Evolutionary conservation across 2,329 filamentous ascomycete species (phyloP).

Genomic region (Fusarium oxysporum): DNA sequence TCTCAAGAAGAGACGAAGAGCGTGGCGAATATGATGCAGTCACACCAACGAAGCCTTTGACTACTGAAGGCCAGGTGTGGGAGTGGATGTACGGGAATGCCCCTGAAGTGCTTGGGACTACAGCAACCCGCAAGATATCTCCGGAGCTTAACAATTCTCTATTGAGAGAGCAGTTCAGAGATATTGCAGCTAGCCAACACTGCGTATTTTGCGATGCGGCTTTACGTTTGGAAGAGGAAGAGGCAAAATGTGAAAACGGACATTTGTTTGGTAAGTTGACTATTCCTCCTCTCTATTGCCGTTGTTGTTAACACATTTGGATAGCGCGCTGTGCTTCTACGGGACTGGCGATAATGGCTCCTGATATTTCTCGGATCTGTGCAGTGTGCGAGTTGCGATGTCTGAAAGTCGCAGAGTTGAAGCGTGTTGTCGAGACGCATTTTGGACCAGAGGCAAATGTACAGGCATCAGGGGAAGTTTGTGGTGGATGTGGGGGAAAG

Average conservation of each 20-base stretch:
- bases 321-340: slow-evolving; percentile 65
- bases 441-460: slow-evolving; percentile 46
- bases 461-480: slow-evolving; percentile 50
- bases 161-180: slow-evolving; percentile 55
- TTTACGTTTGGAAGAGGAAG: slow-evolving; percentile 49
- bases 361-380: slow-evolving; percentile 65
- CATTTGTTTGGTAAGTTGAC: slow-evolving; percentile 55
- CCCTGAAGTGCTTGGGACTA: slow-evolving; percentile 57
- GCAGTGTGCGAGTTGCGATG: slow-evolving; percentile 66
- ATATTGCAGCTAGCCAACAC: slow-evolving; percentile 50
- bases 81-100: slow-evolving; percentile 70
- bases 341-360: slow-evolving; percentile 65
- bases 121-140: slow-evolving; percentile 35
- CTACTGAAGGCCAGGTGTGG: slow-evolving; percentile 67
- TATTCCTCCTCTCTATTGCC: not conserved
- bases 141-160: slow-evolving; percentile 34
- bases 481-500: slow-evolving; percentile 57
- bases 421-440: slow-evolving; percentile 48
- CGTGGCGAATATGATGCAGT: slow-evolving; percentile 2
- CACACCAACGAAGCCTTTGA: slow-evolving; percentile 26
- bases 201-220: slow-evolving; percentile 62
- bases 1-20: slow-evolving; percentile 48
- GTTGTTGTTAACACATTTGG: not conserved
- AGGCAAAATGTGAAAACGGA: slow-evolving; percentile 54
- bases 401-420: slow-evolving; percentile 58